Conservation (phyloP, 805 yeast species). For the Nakazawaea peltata region DNA sequence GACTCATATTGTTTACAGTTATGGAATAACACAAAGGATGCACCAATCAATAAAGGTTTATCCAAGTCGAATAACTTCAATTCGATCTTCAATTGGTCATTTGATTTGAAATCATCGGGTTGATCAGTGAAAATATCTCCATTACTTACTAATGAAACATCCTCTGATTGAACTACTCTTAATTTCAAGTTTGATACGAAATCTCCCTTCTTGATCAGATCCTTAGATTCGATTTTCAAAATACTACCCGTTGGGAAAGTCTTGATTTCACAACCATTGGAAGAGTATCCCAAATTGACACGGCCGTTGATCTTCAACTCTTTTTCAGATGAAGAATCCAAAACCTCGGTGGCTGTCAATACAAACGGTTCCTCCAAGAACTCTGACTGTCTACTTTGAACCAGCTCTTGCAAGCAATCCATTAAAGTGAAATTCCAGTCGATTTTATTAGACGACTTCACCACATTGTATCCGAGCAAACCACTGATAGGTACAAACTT, state of each 20-base stretch:
- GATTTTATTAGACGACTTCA: conserved; percentile 26
- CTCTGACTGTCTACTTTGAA: conserved; percentile 11
- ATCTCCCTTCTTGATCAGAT: conserved; percentile 44
- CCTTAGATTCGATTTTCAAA: conserved; percentile 31
- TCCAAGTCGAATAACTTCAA: conserved; percentile 56
- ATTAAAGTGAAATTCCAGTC: conserved; percentile 20
- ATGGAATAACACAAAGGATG: conserved; percentile 69
- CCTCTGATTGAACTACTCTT: conserved; percentile 21
- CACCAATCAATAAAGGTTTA: conserved; percentile 72
- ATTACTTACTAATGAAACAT: conserved; percentile 38
- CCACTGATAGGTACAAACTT: conserved; percentile 66
- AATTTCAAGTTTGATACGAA: conserved; percentile 36
- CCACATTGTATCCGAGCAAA: conserved; percentile 57
- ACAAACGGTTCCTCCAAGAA: conserved; percentile 36
- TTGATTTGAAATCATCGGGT: conserved; percentile 20
- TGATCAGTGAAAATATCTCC: conserved; percentile 54
- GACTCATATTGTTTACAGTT: conserved; percentile 71
- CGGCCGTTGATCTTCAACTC: conserved; percentile 56
- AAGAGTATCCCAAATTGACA: conserved; percentile 58
- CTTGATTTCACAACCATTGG: conserved; percentile 59
- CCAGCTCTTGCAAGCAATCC: conserved; percentile 40
- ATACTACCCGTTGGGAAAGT: conserved; percentile 44
- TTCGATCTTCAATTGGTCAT: conserved; percentile 43
- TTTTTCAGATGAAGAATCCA: conserved; percentile 36
- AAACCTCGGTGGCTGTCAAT: conserved; percentile 58